Percentiles rank a stretch among this genome's conserved stretches.
Conservation (phyloP, 495 filamentous ascomycete species). For the Ramalina peruviana region DNA sequence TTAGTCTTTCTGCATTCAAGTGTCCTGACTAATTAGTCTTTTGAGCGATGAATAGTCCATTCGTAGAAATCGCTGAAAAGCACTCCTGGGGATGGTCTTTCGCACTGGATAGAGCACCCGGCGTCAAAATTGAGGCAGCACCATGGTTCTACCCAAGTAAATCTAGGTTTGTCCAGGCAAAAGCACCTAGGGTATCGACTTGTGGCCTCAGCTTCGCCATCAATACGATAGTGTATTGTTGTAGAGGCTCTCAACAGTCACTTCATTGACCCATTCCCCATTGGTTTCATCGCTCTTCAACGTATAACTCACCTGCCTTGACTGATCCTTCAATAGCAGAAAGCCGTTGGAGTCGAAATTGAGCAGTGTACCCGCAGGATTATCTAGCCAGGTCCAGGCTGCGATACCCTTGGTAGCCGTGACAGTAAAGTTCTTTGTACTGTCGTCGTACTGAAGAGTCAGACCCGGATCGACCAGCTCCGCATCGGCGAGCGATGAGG, state of each 20-base stretch:
- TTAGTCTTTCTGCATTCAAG: no score
- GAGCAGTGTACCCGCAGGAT: conserved; percentile 40
- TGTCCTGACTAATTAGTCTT: no score
- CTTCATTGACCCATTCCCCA: conserved; percentile 36
- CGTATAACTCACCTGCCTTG: conserved; percentile 33
- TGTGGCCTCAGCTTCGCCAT: neutral
- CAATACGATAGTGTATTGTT: conserved; percentile 34
- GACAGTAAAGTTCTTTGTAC: conserved; percentile 35
- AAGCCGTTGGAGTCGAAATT: conserved; percentile 52
- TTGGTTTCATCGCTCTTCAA: conserved; percentile 34
- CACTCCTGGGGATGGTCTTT: no score
- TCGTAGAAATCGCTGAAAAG: no score
- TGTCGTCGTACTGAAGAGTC: conserved; percentile 26
- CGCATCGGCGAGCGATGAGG: conserved; percentile 37
- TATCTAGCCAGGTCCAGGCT: conserved; percentile 54
- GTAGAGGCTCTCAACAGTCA: conserved; percentile 50
- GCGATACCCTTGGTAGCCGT: conserved; percentile 43
- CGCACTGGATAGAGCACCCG: no score
- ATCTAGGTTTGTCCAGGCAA: no score
- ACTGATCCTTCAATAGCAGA: conserved; percentile 38
- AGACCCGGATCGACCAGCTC: conserved; percentile 42
- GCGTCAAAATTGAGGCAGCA: no score
- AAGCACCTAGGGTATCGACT: no score
- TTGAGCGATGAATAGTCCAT: no score
- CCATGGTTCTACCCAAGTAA: no score